phyloP scores from a whole-genome alignment of 495 filamentous ascomycete species.

The Hypoxylon lenormandii region DNA sequence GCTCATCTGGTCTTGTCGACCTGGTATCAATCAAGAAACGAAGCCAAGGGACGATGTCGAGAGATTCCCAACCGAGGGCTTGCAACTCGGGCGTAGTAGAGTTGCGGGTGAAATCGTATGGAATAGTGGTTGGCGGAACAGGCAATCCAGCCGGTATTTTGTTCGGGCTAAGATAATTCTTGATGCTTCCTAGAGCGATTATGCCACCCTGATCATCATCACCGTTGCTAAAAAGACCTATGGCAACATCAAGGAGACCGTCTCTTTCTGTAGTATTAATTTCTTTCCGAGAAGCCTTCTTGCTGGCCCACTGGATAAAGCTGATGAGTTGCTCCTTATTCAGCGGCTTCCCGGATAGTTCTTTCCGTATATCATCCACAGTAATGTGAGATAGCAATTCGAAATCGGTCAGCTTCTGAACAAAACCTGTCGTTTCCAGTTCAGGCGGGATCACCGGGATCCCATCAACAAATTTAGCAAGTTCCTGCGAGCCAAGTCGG shows the following conservation, averaged over 20 bases:
- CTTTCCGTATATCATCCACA: constrained; percentile 82
- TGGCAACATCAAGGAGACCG: constrained; percentile 79
- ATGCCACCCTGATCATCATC: constrained; percentile 70
- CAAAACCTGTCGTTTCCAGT: constrained; percentile 75
- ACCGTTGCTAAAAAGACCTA: constrained; percentile 78
- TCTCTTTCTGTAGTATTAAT: constrained; percentile 72
- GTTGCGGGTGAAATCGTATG: constrained; percentile 78
- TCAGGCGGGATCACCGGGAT: constrained; percentile 86
- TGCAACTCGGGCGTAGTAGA: constrained; percentile 68
- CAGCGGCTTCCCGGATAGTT: constrained; percentile 81
- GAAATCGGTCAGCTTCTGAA: constrained; percentile 79
- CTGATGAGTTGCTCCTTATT: constrained; percentile 77
- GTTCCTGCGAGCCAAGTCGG: constrained; percentile 80
- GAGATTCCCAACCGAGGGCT: constrained; percentile 82
- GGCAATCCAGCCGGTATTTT: constrained; percentile 86
- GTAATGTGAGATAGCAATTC: constrained; percentile 86
- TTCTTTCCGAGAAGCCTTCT: constrained; percentile 73
- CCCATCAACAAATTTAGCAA: constrained; percentile 85
- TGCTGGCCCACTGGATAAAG: constrained; percentile 84
- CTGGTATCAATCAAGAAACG: constrained; percentile 76
- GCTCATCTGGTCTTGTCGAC: constrained; percentile 53
- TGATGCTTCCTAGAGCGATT: constrained; percentile 79
- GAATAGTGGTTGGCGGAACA: constrained; percentile 82
- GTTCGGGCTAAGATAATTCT: constrained; percentile 75
- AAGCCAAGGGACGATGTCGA: constrained; percentile 86